phyloP scores from a whole-genome alignment of 2,329 filamentous ascomycete genomes.

The Pestalotiopsis sp. region DNA sequence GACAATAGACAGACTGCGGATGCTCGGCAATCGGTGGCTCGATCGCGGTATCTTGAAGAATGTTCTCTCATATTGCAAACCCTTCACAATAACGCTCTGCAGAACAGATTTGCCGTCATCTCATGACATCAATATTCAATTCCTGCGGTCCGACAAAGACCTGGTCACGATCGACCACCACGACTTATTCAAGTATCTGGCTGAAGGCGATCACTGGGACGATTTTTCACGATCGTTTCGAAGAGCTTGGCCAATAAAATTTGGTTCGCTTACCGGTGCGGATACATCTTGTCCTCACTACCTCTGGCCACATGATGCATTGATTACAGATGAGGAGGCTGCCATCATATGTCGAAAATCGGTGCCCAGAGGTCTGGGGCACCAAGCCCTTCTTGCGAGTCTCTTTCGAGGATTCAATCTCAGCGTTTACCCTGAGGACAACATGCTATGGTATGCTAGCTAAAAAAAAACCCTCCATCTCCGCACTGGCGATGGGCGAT shows the following conservation, averaged over 20 bases:
- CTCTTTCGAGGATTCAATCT: not conserved
- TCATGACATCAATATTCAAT: not conserved
- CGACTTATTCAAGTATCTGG: not conserved
- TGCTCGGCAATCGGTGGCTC: not conserved
- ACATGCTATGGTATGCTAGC: slow-evolving; percentile 16
- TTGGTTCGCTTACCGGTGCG: not conserved
- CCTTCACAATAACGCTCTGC: not conserved
- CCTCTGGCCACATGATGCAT: not conserved
- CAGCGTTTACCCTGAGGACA: slow-evolving; percentile 12
- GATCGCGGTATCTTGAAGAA: not conserved
- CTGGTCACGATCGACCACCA: not conserved
- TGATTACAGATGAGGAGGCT: slow-evolving; percentile 1
- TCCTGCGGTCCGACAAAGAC: not conserved
- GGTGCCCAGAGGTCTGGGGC: not conserved
- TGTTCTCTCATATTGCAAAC: not conserved
- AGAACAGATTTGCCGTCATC: not conserved
- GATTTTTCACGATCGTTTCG: not conserved
- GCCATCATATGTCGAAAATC: slow-evolving; percentile 12
- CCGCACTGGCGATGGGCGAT: not conserved
- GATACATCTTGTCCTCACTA: not conserved
- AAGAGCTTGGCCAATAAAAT: not conserved
- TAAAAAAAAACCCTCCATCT: not conserved
- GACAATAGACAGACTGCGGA: not conserved
- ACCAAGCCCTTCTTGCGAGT: slow-evolving; percentile 4
- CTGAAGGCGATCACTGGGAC: not conserved